Evolutionary conservation across 139 green algal species (phyloP), one percentile per base, ranked within the genome.

Genomic region (Micractinium conductrix): DNA sequence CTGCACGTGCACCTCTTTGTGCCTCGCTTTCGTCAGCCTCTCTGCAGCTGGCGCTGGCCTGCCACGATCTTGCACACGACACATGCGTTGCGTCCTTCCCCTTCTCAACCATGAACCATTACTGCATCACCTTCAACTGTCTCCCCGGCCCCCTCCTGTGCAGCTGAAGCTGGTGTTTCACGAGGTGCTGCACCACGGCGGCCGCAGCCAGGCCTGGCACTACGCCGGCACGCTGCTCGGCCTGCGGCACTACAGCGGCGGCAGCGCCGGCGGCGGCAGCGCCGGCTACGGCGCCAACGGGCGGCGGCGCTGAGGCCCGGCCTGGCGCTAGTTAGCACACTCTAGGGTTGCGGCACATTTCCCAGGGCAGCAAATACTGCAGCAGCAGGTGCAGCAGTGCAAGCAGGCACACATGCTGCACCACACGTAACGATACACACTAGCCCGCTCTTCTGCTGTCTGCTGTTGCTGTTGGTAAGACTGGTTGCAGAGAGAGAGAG

Each of bases 101-200:
- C 7, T 28, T 19, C 24, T 22, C n/a, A n/a, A 40, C 65, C 35
- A 28, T 38, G 53, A 35, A 5, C 62, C 62, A 38, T 35, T 10
- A 69, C 62, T 38, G 26, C 62, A 69, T 28, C 2, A 4, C 62
- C 4, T 69, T 35, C 26, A n/a, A n/a, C n/a, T 38, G 62, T 37
- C 19, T 24, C 62, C 21, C 21, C 37, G 40, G 21, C 70, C 7
- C 53, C 53, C 53, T 4, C 38, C 10, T 33, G 1, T 45, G 58
- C 86, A 80, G 80, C 70, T 63, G 43, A 65, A 69, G 43, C 80
- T 96, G 19, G 89, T 95, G 48, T 84, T 92, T 55, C 93, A 96
- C 88, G 63, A 85, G 44, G 75, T 85, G 40, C 78, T 91, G 43
- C 71, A 87, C 67, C 71, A 50, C 42, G 87, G 85, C n/a, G 83